These are phyloP conservation scores for Fusarium tjaetaba DNA, from an alignment of 2,329 filamentous ascomycete genomes.

Conservation along the genomic window DNA sequence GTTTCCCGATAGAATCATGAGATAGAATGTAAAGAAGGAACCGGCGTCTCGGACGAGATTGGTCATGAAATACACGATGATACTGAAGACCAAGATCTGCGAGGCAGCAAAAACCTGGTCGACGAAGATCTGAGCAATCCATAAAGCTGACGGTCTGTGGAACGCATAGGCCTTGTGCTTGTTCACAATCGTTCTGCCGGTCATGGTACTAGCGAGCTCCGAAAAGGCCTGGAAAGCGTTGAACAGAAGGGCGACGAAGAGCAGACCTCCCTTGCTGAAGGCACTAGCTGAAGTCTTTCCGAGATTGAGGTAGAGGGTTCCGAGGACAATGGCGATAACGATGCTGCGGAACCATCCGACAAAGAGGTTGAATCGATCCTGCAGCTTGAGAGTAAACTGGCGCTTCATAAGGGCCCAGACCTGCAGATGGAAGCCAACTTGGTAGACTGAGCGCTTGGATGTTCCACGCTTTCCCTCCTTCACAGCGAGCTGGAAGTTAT, in stretches of 20 bases:
- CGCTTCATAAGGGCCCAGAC: conserved; percentile 85
- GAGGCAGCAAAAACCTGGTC: conserved; percentile 77
- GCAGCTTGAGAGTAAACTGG: conserved; percentile 86
- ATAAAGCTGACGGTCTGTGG: conserved; percentile 82
- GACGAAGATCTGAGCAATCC: conserved; percentile 84
- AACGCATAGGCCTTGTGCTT: conserved; percentile 88
- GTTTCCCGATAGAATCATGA: conserved; percentile 75
- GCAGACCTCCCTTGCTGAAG: conserved; percentile 82
- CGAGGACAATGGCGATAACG: conserved; percentile 80
- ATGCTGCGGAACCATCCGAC: conserved; percentile 76
- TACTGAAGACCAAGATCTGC: conserved; percentile 76
- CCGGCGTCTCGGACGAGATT: conserved; percentile 74
- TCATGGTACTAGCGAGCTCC: conserved; percentile 79
- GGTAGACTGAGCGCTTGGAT: conserved; percentile 81
- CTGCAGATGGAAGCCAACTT: conserved; percentile 83
- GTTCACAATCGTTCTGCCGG: conserved; percentile 79
- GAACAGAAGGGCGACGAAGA: conserved; percentile 84
- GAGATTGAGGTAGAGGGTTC: conserved; percentile 80
- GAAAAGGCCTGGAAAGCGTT: conserved; percentile 89
- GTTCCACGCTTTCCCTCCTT: conserved; percentile 80
- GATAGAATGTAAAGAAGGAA: conserved; percentile 80
- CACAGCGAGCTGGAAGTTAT: conserved; percentile 81
- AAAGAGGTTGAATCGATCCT: conserved; percentile 81
- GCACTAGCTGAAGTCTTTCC: conserved; percentile 73
- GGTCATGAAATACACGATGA: conserved; percentile 85